Base-by-base conservation (phyloP, 805 yeast genomes). In the Pichia manshurica region DNA sequence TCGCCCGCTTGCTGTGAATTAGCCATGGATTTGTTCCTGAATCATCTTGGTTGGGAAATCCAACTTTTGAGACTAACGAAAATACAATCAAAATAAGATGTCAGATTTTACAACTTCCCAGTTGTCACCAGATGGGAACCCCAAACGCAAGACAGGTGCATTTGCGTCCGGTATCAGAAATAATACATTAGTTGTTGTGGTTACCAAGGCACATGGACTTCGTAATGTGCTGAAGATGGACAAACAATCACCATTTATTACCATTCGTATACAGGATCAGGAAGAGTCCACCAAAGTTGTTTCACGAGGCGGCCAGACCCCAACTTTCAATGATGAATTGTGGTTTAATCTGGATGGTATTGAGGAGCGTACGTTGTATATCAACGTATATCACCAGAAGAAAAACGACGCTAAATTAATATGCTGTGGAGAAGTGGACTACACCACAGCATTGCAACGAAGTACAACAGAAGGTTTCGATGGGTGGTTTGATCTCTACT, bases 221-320 rank as follows among this genome's bases (percentile, higher is more conserved):
- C 95, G 96, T 21, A 91, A 93, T 65, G 70, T 88, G 52, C 73
- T 91, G 33, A 87, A 84, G 53, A 71, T 91, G 44, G 97, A 95
- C 59, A 93, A 93, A 59, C 99, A 93, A 66, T 84, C 87, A 54
- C 99, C 98, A 2, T 90, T 87, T 66, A 84, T 89, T 51, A 79
- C 91, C 5, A 73, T 87, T 12, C 71, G 98, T 48, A 73, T 93
- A 5, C 91, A 90, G 25, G 87, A 87, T 50, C 77, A 78, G 56
- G 91, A 95, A 9, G 81, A 85, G 53, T 80, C 84, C 58, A 87
- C 97, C 1, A 81, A 80, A 32, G 75, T 87, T 0, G 81, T 86
- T 50, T 75, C 78, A 45, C 70, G 98, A 55, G 99, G 96, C 1
- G 99, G 99, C 2, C 99, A 93, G 62, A 84, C 87, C 4, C 99